Conservation (phyloP, 805 yeast genomes). For the Candida gorgasii region DNA sequence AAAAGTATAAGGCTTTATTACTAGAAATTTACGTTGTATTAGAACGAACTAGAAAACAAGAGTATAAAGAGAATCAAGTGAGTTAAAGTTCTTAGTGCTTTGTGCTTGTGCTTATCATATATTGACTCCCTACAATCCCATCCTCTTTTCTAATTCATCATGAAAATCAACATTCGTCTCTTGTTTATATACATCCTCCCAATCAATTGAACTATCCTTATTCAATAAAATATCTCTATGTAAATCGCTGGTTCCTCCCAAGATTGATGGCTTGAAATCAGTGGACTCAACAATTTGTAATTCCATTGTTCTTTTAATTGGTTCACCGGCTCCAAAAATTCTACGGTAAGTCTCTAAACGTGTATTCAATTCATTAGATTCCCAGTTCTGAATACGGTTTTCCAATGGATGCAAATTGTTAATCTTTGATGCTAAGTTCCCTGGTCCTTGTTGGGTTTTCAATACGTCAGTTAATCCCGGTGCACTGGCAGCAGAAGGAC, state of each 20-base stretch:
- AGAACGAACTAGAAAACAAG: too few relatives aligned
- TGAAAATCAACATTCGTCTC: constrained; percentile 62
- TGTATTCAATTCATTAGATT: constrained; percentile 65
- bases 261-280: constrained; percentile 63
- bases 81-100: too few relatives aligned
- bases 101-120: too few relatives aligned
- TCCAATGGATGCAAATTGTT: constrained; percentile 88
- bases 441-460: constrained; percentile 65
- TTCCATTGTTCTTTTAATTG: constrained; percentile 91
- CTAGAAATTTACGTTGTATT: too few relatives aligned
- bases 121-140: constrained; percentile 53
- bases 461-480: constrained; percentile 71
- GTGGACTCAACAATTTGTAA: constrained; percentile 66
- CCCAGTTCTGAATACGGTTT: constrained; percentile 75
- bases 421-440: constrained; percentile 57
- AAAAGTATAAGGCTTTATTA: too few relatives aligned
- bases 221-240: constrained; percentile 79
- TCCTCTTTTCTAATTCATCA: constrained; percentile 65
- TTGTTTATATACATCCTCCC: constrained; percentile 89
- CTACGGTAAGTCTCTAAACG: constrained; percentile 79
- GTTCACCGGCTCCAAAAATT: constrained; percentile 90
- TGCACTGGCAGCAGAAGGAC: constrained; percentile 61
- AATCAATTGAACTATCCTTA: constrained; percentile 75
- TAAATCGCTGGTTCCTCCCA: constrained; percentile 59
- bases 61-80: too few relatives aligned